phyloP scores from a whole-genome alignment of 108 stramenopile species.

The Cylindrotheca fusiformis region DNA sequence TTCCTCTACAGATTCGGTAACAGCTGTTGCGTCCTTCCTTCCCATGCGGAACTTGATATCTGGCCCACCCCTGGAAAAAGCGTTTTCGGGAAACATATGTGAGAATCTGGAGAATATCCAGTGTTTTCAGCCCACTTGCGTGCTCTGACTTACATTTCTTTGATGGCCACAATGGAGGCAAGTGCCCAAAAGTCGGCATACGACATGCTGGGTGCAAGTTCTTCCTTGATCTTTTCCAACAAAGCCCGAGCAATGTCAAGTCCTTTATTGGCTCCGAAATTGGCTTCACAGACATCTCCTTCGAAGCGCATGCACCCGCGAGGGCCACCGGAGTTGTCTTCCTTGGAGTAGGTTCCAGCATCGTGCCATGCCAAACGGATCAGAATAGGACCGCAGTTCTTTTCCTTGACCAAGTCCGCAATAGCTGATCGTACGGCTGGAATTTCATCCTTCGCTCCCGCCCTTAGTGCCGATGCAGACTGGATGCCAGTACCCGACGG shows the following conservation, averaged over 20 bases:
- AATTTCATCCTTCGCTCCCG: neutral
- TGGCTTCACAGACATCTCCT: slow-evolving; percentile 36
- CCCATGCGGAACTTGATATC: slow-evolving; percentile 61
- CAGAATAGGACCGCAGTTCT: slow-evolving; percentile 33
- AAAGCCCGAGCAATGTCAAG: slow-evolving; percentile 53
- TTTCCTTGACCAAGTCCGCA: slow-evolving; percentile 40
- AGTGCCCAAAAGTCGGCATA: slow-evolving; percentile 91
- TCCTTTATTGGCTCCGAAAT: slow-evolving; percentile 75
- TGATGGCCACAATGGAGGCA: slow-evolving; percentile 55
- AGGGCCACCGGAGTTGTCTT: slow-evolving; percentile 50
- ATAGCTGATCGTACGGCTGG: slow-evolving; percentile 44
- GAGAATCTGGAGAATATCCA: no score
- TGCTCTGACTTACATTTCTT: slow-evolving; percentile 14
- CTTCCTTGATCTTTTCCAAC: slow-evolving; percentile 65
- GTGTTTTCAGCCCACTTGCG: no score
- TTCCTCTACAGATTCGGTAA: slow-evolving; percentile 39
- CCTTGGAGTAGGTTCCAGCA: slow-evolving; percentile 67
- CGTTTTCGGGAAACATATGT: no score
- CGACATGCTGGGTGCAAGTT: slow-evolving; percentile 47
- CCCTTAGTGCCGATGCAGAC: neutral
- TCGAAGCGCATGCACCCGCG: slow-evolving; percentile 71
- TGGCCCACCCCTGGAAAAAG: slow-evolving; percentile 53
- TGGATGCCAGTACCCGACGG: neutral
- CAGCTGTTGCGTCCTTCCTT: slow-evolving; percentile 44
- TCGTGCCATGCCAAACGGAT: slow-evolving; percentile 79